A percentile compares a stretch with the other conserved stretches of the same genome.
phyloP scores from a whole-genome alignment of 164 flowering plant genomes.

The Brasenia schreberi region DNA sequence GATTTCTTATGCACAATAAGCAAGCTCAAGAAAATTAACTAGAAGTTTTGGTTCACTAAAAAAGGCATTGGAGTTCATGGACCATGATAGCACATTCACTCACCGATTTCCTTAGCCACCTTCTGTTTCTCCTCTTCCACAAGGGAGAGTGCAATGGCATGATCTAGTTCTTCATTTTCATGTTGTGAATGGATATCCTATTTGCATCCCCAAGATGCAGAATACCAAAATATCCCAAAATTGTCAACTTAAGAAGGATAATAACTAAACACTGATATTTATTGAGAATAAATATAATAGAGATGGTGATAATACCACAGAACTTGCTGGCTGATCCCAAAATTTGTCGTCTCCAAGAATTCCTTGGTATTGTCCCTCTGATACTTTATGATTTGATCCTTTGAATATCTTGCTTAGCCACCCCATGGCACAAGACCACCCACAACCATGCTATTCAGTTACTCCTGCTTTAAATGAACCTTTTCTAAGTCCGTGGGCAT shows the following conservation, averaged over 20 bases:
- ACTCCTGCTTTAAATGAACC: too few relatives aligned
- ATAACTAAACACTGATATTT: neutral
- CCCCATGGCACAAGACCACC: neutral
- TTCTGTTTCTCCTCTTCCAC: slow-evolving; percentile 58
- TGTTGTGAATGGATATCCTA: slow-evolving; percentile 46
- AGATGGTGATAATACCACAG: slow-evolving; percentile 21
- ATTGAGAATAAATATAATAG: neutral
- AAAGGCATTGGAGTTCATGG: neutral
- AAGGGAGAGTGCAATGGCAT: slow-evolving; percentile 79
- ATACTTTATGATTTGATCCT: slow-evolving; percentile 12
- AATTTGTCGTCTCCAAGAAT: slow-evolving; percentile 33
- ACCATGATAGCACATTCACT: slow-evolving; percentile 6
- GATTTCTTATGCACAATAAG: neutral
- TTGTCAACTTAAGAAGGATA: too few relatives aligned
- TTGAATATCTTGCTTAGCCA: slow-evolving; percentile 7
- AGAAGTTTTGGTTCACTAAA: neutral
- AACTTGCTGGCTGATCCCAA: slow-evolving; percentile 34
- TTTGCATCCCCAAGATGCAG: slow-evolving; percentile 5
- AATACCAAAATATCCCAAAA: neutral
- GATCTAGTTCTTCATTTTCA: slow-evolving; percentile 72
- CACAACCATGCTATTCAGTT: neutral
- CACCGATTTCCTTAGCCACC: slow-evolving; percentile 48
- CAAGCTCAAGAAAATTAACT: neutral
- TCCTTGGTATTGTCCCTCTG: slow-evolving; percentile 27
- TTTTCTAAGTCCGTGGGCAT: too few relatives aligned